Evolutionary conservation across 2,329 filamentous ascomycete genomes (phyloP).

Genomic region (Aspergillus unguis): DNA sequence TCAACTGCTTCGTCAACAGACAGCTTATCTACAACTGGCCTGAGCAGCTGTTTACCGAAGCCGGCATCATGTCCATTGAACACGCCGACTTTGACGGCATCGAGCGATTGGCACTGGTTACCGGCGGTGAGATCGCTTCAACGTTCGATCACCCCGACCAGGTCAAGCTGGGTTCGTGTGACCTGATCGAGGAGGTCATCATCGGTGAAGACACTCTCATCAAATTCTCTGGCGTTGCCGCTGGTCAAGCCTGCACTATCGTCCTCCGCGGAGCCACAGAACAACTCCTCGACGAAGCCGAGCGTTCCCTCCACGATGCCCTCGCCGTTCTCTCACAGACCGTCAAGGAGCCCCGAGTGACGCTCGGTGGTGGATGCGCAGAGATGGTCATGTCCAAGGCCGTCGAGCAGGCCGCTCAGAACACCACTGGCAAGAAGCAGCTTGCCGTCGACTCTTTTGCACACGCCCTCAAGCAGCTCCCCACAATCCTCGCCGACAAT

Average conservation of each 20-base stretch:
- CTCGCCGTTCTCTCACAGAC: slow-evolving; percentile 95
- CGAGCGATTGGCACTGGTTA: slow-evolving; percentile 89
- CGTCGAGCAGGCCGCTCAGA: slow-evolving; percentile 87
- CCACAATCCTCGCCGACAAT: slow-evolving; percentile 96
- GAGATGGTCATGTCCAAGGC: slow-evolving; percentile 99
- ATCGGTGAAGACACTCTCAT: slow-evolving; percentile 97
- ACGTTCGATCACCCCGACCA: slow-evolving; percentile 98
- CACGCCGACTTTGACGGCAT: slow-evolving; percentile 99
- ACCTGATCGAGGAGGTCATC: slow-evolving; percentile 95
- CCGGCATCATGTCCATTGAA: slow-evolving; percentile 96
- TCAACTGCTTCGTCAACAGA: slow-evolving; percentile 99
- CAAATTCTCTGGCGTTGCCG: slow-evolving; percentile 93
- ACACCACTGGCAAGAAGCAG: slow-evolving; percentile 95
- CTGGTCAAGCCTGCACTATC: slow-evolving; percentile 91
- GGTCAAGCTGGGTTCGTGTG: slow-evolving; percentile 92
- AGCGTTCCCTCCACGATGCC: slow-evolving; percentile 93
- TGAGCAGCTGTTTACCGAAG: slow-evolving; percentile 96
- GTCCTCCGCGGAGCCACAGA: slow-evolving; percentile 94
- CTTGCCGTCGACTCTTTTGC: slow-evolving; percentile 89
- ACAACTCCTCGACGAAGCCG: slow-evolving; percentile 93
- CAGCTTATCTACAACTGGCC: slow-evolving; percentile 99
- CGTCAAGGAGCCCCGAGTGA: slow-evolving; percentile 88
- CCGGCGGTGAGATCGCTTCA: slow-evolving; percentile 93
- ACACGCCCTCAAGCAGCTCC: slow-evolving; percentile 82
- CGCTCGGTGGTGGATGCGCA: slow-evolving; percentile 89